A percentile compares a stretch with the other conserved stretches of the same genome.
phyloP scores from a whole-genome alignment of 169 alveolate genomes.

The Cryptosporidium bovis region DNA sequence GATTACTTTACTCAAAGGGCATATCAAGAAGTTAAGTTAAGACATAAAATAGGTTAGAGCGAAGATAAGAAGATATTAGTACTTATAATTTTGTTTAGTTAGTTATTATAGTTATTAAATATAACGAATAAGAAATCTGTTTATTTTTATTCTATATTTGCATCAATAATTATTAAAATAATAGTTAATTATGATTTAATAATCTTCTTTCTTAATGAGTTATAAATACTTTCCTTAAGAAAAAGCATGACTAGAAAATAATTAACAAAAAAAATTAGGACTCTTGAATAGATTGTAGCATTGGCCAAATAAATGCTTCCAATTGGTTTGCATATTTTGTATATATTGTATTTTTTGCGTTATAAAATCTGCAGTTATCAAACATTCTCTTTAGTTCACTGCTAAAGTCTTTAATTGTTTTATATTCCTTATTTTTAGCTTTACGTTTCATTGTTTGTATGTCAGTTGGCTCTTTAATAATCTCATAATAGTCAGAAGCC shows the following conservation, averaged over 20 bases:
- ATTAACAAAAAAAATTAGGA: not conserved
- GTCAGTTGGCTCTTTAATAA: slow-evolving; percentile 95
- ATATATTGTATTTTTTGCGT: slow-evolving; percentile 93
- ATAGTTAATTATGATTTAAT: not conserved
- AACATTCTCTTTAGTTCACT: slow-evolving; percentile 94
- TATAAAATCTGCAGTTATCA: slow-evolving; percentile 94
- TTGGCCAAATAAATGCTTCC: slow-evolving; percentile 92
- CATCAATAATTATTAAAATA: not conserved
- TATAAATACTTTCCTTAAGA: not conserved
- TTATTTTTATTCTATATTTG: not conserved
- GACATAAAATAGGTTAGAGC: slow-evolving; percentile 1
- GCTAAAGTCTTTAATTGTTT: slow-evolving; percentile 89
- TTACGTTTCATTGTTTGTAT: slow-evolving; percentile 91
- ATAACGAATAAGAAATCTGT: not conserved
- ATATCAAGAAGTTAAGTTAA: slow-evolving; percentile 47
- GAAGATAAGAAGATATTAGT: not conserved
- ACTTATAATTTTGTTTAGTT: not conserved
- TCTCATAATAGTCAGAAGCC: slow-evolving; percentile 97
- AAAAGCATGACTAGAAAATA: not conserved
- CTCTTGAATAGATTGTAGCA: slow-evolving; percentile 70
- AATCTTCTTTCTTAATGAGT: not conserved
- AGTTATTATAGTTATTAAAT: not conserved
- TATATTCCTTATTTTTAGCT: slow-evolving; percentile 90
- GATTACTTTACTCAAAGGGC: slow-evolving; percentile 70
- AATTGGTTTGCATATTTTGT: slow-evolving; percentile 95